Percentiles rank a stretch among this genome's conserved stretches.
Evolutionary conservation across 352 stramenopile genomes (phyloP).

Genomic region (Aphanomyces astaci): DNA sequence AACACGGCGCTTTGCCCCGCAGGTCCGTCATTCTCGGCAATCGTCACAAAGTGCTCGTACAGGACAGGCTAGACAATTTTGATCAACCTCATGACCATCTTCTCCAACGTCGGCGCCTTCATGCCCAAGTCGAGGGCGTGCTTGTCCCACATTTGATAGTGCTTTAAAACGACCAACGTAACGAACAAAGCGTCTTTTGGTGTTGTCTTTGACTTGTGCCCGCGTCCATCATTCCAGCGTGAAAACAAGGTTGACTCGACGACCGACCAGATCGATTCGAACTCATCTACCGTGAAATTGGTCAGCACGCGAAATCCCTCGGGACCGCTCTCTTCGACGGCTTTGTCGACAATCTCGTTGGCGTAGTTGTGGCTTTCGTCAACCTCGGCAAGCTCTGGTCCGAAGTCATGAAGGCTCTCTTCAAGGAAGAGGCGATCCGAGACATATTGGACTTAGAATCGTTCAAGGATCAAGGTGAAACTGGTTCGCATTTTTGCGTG

Average conservation of each 20-base stretch:
- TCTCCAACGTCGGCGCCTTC: neutral
- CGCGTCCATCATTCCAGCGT: constrained; percentile 2
- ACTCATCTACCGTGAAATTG: constrained; percentile 2
- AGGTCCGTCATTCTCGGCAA: neutral
- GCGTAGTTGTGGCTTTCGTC: neutral
- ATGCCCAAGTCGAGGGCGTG: neutral
- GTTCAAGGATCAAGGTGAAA: too few species aligned
- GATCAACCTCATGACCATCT: neutral
- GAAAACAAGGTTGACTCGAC: neutral
- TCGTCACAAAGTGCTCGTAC: neutral
- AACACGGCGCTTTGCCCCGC: neutral
- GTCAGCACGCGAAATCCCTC: neutral
- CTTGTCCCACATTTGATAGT: constrained; percentile 6
- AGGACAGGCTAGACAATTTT: neutral
- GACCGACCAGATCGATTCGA: neutral
- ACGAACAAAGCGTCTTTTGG: constrained; percentile 5
- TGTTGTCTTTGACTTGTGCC: neutral
- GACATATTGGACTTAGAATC: too few species aligned
- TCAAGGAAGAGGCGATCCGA: neutral
- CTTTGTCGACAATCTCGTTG: neutral
- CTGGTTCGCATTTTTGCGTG: too few species aligned
- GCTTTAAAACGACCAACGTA: neutral
- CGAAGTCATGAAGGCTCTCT: neutral
- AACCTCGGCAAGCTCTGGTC: neutral
- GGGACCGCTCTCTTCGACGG: neutral